phyloP scores from a whole-genome alignment of 441 rosid species.

The Isatis lusitanica region DNA sequence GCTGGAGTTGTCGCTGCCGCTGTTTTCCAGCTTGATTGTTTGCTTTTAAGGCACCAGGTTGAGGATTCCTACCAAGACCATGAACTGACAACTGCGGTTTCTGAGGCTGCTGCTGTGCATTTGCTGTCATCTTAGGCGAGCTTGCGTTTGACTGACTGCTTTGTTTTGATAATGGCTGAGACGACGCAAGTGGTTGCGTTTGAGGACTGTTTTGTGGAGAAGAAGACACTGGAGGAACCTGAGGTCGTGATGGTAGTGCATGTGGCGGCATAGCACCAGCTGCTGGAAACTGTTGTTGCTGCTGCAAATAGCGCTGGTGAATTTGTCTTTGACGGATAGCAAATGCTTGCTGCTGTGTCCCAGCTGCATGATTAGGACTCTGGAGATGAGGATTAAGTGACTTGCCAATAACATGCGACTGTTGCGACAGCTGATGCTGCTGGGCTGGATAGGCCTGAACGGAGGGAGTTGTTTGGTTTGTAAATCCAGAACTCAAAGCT shows the following conservation, averaged over 20 bases:
- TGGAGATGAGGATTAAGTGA: conserved; percentile 61
- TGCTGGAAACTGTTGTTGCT: conserved; percentile 51
- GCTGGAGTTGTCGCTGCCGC: conserved; percentile 49
- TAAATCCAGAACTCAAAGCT: conserved; percentile 61
- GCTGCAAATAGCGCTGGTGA: conserved; percentile 56
- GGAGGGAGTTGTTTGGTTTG: conserved; percentile 65
- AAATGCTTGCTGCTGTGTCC: conserved; percentile 67
- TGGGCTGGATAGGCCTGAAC: conserved; percentile 57
- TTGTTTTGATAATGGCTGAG: conserved; percentile 42
- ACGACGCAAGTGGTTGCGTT: conserved; percentile 57
- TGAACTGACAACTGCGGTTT: conserved; percentile 63
- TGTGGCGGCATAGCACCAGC: conserved; percentile 60
- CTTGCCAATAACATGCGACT: conserved; percentile 50
- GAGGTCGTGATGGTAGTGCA: conserved; percentile 51
- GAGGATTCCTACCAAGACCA: conserved; percentile 56
- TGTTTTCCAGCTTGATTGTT: conserved; percentile 80
- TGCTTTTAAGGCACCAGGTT: conserved; percentile 47
- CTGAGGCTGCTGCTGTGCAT: conserved; percentile 56
- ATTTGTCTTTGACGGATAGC: conserved; percentile 67
- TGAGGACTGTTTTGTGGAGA: conserved; percentile 67
- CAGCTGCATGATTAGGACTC: conserved; percentile 56
- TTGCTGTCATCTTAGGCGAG: conserved; percentile 63
- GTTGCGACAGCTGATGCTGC: conserved; percentile 73
- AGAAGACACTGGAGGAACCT: conserved; percentile 53
- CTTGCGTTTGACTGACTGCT: conserved; percentile 11